Conservation (phyloP, 2,329 filamentous ascomycete genomes). For the Sclerotiophoma versabilis region DNA sequence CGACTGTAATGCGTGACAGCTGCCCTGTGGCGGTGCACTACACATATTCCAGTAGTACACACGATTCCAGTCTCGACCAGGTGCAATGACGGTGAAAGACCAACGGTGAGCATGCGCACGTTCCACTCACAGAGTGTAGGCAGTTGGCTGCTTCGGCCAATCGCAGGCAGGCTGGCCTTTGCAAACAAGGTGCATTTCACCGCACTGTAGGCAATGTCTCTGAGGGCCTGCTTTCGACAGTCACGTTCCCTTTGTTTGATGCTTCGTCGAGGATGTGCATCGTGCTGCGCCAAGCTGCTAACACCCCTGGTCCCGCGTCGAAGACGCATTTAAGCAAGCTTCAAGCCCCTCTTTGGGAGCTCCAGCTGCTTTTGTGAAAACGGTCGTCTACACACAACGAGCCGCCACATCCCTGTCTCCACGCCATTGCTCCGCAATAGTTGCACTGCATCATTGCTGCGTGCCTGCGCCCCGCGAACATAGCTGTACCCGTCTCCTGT, state of each 20-base stretch:
- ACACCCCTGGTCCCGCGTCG: constrained; percentile 5
- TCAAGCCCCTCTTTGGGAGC: constrained; percentile 11
- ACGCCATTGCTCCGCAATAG: constrained; percentile 11
- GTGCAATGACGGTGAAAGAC: background rate
- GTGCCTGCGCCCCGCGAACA: constrained; percentile 5
- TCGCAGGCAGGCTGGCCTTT: background rate
- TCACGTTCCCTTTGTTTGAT: constrained; percentile 12
- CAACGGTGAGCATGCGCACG: background rate
- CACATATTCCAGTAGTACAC: background rate
- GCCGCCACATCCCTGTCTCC: constrained; percentile 3
- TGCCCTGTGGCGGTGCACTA: background rate
- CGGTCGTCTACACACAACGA: constrained; percentile 4
- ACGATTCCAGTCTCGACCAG: background rate
- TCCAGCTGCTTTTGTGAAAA: constrained; percentile 11
- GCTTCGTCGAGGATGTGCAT: constrained; percentile 4
- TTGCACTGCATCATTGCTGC: constrained; percentile 9
- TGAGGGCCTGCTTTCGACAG: background rate
- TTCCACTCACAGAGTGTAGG: background rate
- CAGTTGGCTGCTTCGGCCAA: background rate
- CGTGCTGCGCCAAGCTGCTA: constrained; percentile 12
- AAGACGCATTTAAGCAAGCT: constrained; percentile 9
- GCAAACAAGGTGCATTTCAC: background rate
- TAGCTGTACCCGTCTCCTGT: background rate
- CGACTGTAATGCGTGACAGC: background rate
- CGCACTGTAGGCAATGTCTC: background rate